Conservation (phyloP, 2,329 filamentous ascomycete species). For the Akanthomyces muscarius region DNA sequence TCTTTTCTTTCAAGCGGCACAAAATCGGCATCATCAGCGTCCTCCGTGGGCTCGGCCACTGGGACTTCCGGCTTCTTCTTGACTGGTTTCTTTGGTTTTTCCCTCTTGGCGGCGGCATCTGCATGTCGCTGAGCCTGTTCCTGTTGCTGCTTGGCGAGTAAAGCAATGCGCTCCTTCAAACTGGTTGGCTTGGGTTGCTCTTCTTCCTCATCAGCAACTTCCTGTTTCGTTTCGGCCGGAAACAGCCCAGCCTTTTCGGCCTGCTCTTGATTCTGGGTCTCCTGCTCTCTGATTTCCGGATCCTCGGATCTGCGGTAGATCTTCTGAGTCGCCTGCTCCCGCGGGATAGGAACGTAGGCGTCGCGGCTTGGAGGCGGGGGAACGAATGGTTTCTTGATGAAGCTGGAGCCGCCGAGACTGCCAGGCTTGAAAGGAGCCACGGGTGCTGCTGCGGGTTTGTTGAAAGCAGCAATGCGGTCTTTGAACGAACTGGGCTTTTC, state of each 20-base stretch:
- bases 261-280: slow-evolving; percentile 61
- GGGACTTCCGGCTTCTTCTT: slow-evolving; percentile 61
- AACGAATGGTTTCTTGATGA: slow-evolving; percentile 96
- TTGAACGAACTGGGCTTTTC: slow-evolving; percentile 89
- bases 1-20: slow-evolving; percentile 43
- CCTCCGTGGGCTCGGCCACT: slow-evolving; percentile 24
- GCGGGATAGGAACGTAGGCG: slow-evolving; percentile 76
- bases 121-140: slow-evolving; percentile 83
- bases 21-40: slow-evolving; percentile 26
- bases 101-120: slow-evolving; percentile 73
- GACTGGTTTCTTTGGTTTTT: slow-evolving; percentile 74
- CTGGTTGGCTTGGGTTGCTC: slow-evolving; percentile 89
- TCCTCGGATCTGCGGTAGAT: slow-evolving; percentile 87
- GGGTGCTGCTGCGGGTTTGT: slow-evolving; percentile 80
- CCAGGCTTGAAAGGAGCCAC: slow-evolving; percentile 85
- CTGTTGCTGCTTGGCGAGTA: slow-evolving; percentile 88
- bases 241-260: slow-evolving; percentile 64
- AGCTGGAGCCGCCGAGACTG: slow-evolving; percentile 59
- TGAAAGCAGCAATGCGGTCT: slow-evolving; percentile 96
- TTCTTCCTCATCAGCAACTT: slow-evolving; percentile 57
- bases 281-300: slow-evolving; percentile 62
- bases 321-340: slow-evolving; percentile 67
- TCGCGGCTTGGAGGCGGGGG: slow-evolving; percentile 90
- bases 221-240: slow-evolving; percentile 34
- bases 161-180: slow-evolving; percentile 89